Evolutionary conservation across 1,284 basidiomycete genomes (phyloP).

Genomic region (Ceratobasidium sp.): DNA sequence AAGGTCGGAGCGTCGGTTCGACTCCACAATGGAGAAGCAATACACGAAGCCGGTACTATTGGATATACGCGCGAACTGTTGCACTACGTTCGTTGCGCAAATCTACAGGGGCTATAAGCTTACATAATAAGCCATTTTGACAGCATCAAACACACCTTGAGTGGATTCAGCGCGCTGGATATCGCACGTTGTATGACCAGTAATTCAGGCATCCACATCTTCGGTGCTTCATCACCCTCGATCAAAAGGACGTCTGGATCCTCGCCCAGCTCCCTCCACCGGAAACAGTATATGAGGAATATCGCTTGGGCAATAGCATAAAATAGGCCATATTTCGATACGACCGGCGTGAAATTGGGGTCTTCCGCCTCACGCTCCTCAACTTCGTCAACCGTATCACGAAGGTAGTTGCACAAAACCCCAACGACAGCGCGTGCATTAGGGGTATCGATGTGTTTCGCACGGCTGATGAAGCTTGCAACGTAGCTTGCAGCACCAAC

Average conservation of each 20-base stretch:
- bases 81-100: constrained; percentile 91
- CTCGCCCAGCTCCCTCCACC: constrained; percentile 90
- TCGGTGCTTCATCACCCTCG: constrained; percentile 55
- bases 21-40: constrained; percentile 93
- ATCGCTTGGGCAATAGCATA: constrained; percentile 95
- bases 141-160: constrained; percentile 71
- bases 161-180: constrained; percentile 87
- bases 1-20: constrained; percentile 71
- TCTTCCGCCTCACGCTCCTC: constrained; percentile 65
- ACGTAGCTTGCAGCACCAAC: constrained; percentile 93
- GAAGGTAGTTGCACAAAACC: constrained; percentile 88
- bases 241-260: constrained; percentile 51
- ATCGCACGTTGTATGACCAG: constrained; percentile 86
- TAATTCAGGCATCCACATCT: constrained; percentile 87
- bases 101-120: constrained; percentile 63
- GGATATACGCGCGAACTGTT: constrained; percentile 95
- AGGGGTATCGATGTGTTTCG: constrained; percentile 84
- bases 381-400: constrained; percentile 78
- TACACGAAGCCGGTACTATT: constrained; percentile 94
- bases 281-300: constrained; percentile 98
- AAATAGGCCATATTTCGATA: constrained; percentile 67
- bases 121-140: constrained; percentile 43
- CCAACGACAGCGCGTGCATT: constrained; percentile 82
- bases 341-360: constrained; percentile 65
- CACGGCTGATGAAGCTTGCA: constrained; percentile 92